Conservation (phyloP, 2,329 filamentous ascomycete genomes). For the Penicillium sp. region DNA sequence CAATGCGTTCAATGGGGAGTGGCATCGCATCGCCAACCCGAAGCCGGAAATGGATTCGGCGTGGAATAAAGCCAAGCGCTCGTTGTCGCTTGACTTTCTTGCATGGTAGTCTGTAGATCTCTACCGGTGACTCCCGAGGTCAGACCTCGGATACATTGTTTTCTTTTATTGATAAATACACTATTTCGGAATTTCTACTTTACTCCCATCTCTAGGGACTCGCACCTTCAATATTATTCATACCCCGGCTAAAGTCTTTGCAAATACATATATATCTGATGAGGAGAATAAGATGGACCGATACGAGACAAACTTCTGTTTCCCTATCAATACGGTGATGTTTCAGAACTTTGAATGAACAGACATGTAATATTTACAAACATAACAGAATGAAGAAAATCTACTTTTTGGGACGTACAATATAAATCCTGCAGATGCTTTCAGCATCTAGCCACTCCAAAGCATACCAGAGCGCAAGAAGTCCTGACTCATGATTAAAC, state of each 20-base stretch:
- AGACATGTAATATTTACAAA: not conserved
- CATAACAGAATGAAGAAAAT: not conserved
- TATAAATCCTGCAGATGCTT: too few species aligned
- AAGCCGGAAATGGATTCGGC: slow-evolving; percentile 43
- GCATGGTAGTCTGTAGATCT: not conserved
- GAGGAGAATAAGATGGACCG: too few species aligned
- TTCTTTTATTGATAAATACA: not conserved
- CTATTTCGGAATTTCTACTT: not conserved
- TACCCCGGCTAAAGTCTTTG: too few species aligned
- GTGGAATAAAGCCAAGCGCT: slow-evolving; percentile 25
- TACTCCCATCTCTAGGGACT: too few species aligned
- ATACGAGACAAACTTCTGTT: too few species aligned
- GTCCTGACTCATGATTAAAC: slow-evolving; percentile 35
- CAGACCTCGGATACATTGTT: too few species aligned
- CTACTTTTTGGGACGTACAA: too few species aligned
- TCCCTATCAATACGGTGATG: too few species aligned
- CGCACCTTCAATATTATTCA: too few species aligned
- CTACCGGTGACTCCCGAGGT: not conserved
- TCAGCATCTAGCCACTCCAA: slow-evolving; percentile 5
- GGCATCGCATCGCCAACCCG: slow-evolving; percentile 63
- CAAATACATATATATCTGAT: too few species aligned
- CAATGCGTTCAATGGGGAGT: slow-evolving; percentile 97
- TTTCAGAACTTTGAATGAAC: too few species aligned
- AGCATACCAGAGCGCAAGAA: slow-evolving; percentile 30
- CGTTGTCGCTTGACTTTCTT: slow-evolving; percentile 11